Percentiles rank a stretch among this genome's conserved stretches.
These are phyloP conservation scores for Monilinia fructigena DNA, from an alignment of 2,329 filamentous ascomycete species.

Conservation along the genomic window DNA sequence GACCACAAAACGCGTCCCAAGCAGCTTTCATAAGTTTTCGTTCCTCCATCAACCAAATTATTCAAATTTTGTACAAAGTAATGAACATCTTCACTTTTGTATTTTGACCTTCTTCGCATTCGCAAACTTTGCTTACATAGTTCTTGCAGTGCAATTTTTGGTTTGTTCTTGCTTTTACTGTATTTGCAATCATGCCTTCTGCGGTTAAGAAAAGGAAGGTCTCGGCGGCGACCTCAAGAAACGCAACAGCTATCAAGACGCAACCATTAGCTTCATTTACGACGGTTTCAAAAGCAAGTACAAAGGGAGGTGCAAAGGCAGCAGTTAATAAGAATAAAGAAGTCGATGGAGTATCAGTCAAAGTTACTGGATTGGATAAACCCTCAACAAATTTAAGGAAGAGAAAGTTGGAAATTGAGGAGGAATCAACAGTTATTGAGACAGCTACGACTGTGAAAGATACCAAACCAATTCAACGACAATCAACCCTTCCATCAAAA, in stretches of 20 bases:
- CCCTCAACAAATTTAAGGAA: slow-evolving; percentile 40
- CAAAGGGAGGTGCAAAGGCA: slow-evolving; percentile 37
- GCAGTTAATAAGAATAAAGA: slow-evolving; percentile 40
- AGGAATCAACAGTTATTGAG: slow-evolving; percentile 27
- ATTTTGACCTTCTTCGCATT: slow-evolving; percentile 4
- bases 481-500: slow-evolving; percentile 21
- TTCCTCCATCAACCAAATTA: slow-evolving; percentile 18
- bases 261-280: slow-evolving; percentile 46
- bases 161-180: slow-evolving; percentile 24
- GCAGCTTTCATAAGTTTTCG: slow-evolving; percentile 20
- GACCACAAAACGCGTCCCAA: slow-evolving; percentile 23
- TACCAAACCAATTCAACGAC: slow-evolving; percentile 26
- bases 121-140: not conserved
- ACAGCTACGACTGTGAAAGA: slow-evolving; percentile 22
- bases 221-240: slow-evolving; percentile 26
- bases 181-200: slow-evolving; percentile 36
- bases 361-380: slow-evolving; percentile 39
- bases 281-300: slow-evolving; percentile 45
- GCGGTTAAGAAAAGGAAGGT: slow-evolving; percentile 38
- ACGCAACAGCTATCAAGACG: slow-evolving; percentile 24
- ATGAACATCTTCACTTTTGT: slow-evolving; percentile 29
- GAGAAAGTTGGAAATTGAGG: slow-evolving; percentile 34
- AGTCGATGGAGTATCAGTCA: slow-evolving; percentile 40
- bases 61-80: slow-evolving; percentile 7
- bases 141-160: slow-evolving; percentile 18